phyloP scores from a whole-genome alignment of 768 basidiomycete species.

The Russula earlei region DNA sequence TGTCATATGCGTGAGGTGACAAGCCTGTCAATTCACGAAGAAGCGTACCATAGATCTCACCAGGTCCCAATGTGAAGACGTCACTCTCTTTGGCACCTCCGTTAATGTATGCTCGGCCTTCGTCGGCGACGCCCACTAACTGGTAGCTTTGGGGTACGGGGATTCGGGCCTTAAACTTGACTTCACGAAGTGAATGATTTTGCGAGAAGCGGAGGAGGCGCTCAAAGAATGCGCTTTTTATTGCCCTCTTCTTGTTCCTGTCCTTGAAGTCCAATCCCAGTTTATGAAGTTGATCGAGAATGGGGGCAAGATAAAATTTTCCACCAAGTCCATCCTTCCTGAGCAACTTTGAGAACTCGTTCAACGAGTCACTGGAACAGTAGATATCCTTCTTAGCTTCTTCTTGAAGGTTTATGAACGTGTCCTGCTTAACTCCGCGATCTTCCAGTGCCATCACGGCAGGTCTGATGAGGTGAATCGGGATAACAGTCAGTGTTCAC shows the following conservation, averaged over 20 bases:
- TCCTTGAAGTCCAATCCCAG: constrained; percentile 42
- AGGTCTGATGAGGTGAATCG: constrained; percentile 34
- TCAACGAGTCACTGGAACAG: constrained; percentile 50
- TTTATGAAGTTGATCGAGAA: constrained; percentile 41
- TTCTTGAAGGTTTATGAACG: constrained; percentile 56
- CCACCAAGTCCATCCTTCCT: constrained; percentile 36
- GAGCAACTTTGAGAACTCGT: constrained; percentile 40
- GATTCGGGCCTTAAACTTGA: constrained; percentile 71
- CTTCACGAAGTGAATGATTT: constrained; percentile 56
- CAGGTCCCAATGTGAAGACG: constrained; percentile 5
- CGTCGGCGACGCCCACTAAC: constrained; percentile 77
- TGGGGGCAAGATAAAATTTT: constrained; percentile 39
- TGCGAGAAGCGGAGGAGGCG: constrained; percentile 50
- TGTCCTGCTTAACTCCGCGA: constrained; percentile 48
- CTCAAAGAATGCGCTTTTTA: constrained; percentile 49
- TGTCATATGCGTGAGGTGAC: background rate
- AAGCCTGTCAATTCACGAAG: background rate
- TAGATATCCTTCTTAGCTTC: constrained; percentile 44
- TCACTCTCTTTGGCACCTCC: constrained; percentile 2
- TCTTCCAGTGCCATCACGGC: constrained; percentile 76
- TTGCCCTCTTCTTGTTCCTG: constrained; percentile 25
- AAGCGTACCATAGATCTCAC: constrained; percentile 10
- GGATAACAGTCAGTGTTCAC: background rate
- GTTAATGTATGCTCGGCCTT: constrained; percentile 35
- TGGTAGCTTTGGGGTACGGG: constrained; percentile 56